Percentiles rank a stretch among this genome's conserved stretches.
Evolutionary conservation across 1,284 basidiomycete genomes (phyloP).

Genomic region (Ustilago esculenta): DNA sequence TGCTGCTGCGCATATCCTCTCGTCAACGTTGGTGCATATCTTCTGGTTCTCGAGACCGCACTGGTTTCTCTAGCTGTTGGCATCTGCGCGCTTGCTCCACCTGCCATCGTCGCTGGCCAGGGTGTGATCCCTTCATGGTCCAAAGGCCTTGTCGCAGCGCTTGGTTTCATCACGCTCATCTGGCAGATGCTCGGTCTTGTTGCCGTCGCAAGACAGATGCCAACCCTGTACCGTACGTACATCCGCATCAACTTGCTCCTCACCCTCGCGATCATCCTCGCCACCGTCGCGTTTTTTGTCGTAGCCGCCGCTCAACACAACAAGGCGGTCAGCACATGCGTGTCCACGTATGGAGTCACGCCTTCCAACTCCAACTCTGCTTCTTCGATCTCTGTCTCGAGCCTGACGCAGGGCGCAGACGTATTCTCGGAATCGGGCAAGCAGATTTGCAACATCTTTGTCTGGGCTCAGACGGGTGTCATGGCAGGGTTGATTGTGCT

Average conservation of each 20-base stretch:
- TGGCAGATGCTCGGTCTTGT: slow-evolving; percentile 63
- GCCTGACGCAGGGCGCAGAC: slow-evolving; percentile 21
- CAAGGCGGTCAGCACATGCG: slow-evolving; percentile 46
- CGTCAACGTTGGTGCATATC: slow-evolving; percentile 64
- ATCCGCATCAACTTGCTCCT: slow-evolving; percentile 61
- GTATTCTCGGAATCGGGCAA: slow-evolving; percentile 26
- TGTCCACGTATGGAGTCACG: slow-evolving; percentile 43
- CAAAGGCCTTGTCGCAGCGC: slow-evolving; percentile 56
- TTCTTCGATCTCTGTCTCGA: slow-evolving; percentile 13
- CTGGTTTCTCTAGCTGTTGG: slow-evolving; percentile 56
- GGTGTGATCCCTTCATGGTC: slow-evolving; percentile 57
- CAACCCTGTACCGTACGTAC: slow-evolving; percentile 59
- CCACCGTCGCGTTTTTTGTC: slow-evolving; percentile 56
- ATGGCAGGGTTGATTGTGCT: slow-evolving; percentile 60
- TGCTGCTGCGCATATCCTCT: slow-evolving; percentile 64
- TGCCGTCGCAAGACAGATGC: slow-evolving; percentile 48
- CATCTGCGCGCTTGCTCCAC: slow-evolving; percentile 59
- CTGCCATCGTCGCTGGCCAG: slow-evolving; percentile 58
- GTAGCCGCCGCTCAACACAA: slow-evolving; percentile 53
- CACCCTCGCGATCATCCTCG: slow-evolving; percentile 49
- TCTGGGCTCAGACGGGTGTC: slow-evolving; percentile 63
- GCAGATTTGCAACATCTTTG: slow-evolving; percentile 61
- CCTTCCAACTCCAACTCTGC: slow-evolving; percentile 14
- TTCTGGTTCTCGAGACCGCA: slow-evolving; percentile 56
- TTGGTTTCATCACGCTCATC: slow-evolving; percentile 54